phyloP scores from a whole-genome alignment of 805 yeast species.

The Yueomyces sp. region DNA sequence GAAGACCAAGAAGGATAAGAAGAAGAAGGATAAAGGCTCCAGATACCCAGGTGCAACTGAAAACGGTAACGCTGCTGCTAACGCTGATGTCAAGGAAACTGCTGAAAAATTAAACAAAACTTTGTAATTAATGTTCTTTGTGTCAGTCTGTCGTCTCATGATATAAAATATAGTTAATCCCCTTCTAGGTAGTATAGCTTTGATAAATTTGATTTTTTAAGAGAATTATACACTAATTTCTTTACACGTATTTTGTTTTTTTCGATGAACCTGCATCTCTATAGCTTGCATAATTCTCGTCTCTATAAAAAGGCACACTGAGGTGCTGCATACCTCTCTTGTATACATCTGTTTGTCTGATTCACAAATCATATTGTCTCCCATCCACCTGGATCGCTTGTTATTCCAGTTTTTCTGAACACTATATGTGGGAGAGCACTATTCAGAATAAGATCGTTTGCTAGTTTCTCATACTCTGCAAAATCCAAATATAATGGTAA shows the following conservation, averaged over 20 bases:
- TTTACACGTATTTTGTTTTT: too few relatives aligned
- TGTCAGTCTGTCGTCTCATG: too few relatives aligned
- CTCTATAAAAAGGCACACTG: too few relatives aligned
- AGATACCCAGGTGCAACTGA: slow-evolving; percentile 59
- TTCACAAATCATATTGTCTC: slow-evolving; percentile 30
- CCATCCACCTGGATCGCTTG: slow-evolving; percentile 91
- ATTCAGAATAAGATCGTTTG: slow-evolving; percentile 58
- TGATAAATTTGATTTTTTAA: too few relatives aligned
- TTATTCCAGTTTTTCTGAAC: slow-evolving; percentile 68
- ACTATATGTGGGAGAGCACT: slow-evolving; percentile 67
- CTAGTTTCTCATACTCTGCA: slow-evolving; percentile 51
- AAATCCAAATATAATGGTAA: slow-evolving; percentile 57
- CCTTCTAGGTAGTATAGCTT: too few relatives aligned
- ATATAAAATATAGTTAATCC: too few relatives aligned
- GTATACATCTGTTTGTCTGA: too few relatives aligned
- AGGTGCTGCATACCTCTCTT: too few relatives aligned
- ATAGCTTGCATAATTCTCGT: too few relatives aligned
- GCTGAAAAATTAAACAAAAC: slow-evolving; percentile 18
- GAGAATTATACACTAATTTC: too few relatives aligned
- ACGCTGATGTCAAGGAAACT: slow-evolving; percentile 16
- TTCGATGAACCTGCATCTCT: too few relatives aligned
- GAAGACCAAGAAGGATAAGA: slow-evolving; percentile 54
- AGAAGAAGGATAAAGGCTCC: slow-evolving; percentile 79
- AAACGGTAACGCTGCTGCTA: slow-evolving; percentile 15
- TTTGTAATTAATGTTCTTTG: slow-evolving; percentile 1